Base-by-base conservation (phyloP, 164 flowering plant species). In the Tetracentron sinense region DNA sequence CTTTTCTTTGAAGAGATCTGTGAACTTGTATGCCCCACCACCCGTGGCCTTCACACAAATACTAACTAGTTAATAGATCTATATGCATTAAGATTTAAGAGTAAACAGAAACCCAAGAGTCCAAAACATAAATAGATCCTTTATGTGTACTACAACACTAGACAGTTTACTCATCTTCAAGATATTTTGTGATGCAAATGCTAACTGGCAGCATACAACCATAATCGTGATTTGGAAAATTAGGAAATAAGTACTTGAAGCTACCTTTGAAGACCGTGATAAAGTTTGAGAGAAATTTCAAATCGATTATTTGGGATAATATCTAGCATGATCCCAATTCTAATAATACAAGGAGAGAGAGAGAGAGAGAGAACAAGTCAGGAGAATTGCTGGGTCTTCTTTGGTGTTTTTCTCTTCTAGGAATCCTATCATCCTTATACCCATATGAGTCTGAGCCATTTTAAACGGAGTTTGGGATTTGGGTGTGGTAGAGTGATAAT, bases 21-120 rank as follows among this genome's bases (percentile, higher is more conserved):
- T 82, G 78, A 78, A 94, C 74, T 88, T 94, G 81, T 79, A 85
- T 44, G 99, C 99, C 52, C 99, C 99, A 65, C 99, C 99, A 57
- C 99, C 99, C 71, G 99, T 94, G 71, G 97, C 97, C 99, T 94
- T 79, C 67, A 49, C 78, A 74, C 57, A 72, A 71, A 68, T 58
- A 56, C 52, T 51, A 73, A 60, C 16, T 60, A 67, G 65, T 71
- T 61, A 66, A 64, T n/a, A 48, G 29, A 61, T 28, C 53, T 23
- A 53, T 6, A 22, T n/a, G 12, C 3, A 28, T 11, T 12, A 26
- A 12, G 10, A 7, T 42, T 22, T 42, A 56, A 31, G 30, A 48
- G 31, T 14, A 26, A 54, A 58, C 21, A 17, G 11, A 26, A 62
- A 47, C 53, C 54, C 42, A 35, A 58, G 22, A 6, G 19, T 27